These are phyloP conservation scores for Alternaria arborescens DNA, from an alignment of 2,329 filamentous ascomycete species.

Conservation along the genomic window DNA sequence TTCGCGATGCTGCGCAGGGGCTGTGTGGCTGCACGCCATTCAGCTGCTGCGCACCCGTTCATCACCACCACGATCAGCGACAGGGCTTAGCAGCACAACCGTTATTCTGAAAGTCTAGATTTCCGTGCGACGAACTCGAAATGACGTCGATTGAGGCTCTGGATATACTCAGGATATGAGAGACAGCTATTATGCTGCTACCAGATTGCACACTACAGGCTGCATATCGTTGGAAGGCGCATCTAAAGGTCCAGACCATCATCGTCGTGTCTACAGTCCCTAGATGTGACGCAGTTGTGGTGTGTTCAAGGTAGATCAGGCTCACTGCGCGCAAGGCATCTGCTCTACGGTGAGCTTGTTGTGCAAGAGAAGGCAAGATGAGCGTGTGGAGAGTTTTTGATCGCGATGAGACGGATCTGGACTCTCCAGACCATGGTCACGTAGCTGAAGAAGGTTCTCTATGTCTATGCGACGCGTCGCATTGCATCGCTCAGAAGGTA, in stretches of 20 bases:
- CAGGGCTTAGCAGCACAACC: not conserved
- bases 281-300: conserved; percentile 6
- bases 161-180: not conserved
- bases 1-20: conserved; percentile 8
- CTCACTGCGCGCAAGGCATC: conserved; percentile 14
- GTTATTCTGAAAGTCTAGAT: conserved; percentile 1
- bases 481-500: not conserved
- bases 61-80: conserved; percentile 6
- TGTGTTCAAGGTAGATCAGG: not conserved
- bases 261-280: not conserved
- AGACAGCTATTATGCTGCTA: not conserved
- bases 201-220: not conserved
- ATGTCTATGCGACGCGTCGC: not conserved
- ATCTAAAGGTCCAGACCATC: conserved; percentile 13
- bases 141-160: conserved; percentile 5
- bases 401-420: conserved; percentile 24
- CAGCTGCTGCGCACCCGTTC: conserved; percentile 16
- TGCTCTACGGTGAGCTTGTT: conserved; percentile 10
- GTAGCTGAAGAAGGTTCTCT: not conserved
- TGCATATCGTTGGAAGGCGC: not conserved
- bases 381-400: conserved; percentile 18
- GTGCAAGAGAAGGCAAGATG: conserved; percentile 4
- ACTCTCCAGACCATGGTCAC: not conserved
- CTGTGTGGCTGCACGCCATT: conserved; percentile 13
- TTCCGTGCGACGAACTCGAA: not conserved